phyloP scores from a whole-genome alignment of 345 rosid species.

The Streptanthus diversifolius region DNA sequence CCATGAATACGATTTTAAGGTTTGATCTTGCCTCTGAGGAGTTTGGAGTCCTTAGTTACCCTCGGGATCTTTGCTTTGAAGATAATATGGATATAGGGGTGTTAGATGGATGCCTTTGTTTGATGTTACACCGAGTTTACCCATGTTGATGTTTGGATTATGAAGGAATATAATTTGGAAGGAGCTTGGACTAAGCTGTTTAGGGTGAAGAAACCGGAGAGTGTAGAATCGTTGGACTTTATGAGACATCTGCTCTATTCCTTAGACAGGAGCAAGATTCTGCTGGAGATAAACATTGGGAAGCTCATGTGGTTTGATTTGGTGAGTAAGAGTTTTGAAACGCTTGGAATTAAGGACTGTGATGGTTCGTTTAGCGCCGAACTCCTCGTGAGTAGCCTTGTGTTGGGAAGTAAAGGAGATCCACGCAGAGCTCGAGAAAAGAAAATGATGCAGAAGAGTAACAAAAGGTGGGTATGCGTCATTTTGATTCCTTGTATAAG shows the following conservation, averaged over 20 bases:
- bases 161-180: slow-evolving; percentile 38
- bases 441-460: neutral
- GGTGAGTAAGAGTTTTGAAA: slow-evolving; percentile 12
- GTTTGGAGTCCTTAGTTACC: slow-evolving; percentile 29
- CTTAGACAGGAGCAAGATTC: slow-evolving; percentile 30
- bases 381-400: slow-evolving; percentile 42
- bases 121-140: slow-evolving; percentile 15
- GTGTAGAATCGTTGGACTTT: slow-evolving; percentile 4
- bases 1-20: slow-evolving; percentile 22
- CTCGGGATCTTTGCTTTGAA: neutral
- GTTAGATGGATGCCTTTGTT: slow-evolving; percentile 40
- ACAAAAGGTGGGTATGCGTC: slow-evolving; percentile 33
- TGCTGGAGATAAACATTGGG: slow-evolving; percentile 38
- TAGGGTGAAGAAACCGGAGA: slow-evolving; percentile 13
- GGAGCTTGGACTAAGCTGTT: slow-evolving; percentile 46
- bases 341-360: slow-evolving; percentile 25
- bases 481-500: too few species aligned
- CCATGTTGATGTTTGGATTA: slow-evolving; percentile 46
- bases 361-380: slow-evolving; percentile 16
- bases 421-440: neutral
- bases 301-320: slow-evolving; percentile 49
- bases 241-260: slow-evolving; percentile 44
- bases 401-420: slow-evolving; percentile 27
- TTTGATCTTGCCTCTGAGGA: slow-evolving; percentile 43
- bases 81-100: slow-evolving; percentile 34